These are phyloP conservation scores for Ustilago sp. DNA, from an alignment of 1,284 basidiomycete genomes.

Conservation along the genomic window DNA sequence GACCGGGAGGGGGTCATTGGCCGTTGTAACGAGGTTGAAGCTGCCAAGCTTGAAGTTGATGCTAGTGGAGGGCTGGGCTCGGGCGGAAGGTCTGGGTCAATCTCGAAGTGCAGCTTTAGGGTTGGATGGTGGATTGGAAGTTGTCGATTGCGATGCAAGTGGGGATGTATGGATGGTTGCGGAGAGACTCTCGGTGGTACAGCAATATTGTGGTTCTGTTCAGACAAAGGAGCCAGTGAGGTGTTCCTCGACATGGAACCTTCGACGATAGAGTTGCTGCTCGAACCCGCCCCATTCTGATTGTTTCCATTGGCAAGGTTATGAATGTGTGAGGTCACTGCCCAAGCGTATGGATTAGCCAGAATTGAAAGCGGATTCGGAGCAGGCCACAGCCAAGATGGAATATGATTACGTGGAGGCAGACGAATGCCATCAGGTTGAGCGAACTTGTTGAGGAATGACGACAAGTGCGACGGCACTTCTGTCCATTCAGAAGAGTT, in stretches of 20 bases:
- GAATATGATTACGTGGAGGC: conserved; percentile 54
- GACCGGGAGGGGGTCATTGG: conserved; percentile 31
- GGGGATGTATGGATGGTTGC: conserved; percentile 13
- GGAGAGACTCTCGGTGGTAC: conserved; percentile 5
- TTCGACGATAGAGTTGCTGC: not conserved
- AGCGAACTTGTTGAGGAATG: conserved; percentile 63
- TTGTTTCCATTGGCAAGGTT: conserved; percentile 7
- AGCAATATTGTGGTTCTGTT: conserved; percentile 2
- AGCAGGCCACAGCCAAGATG: conserved; percentile 58
- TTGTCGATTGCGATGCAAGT: conserved; percentile 24
- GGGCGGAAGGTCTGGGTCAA: conserved; percentile 44
- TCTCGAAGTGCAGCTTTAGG: conserved; percentile 60
- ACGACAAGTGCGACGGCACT: conserved; percentile 54
- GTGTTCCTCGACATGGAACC: conserved; percentile 7
- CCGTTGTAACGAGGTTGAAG: conserved; percentile 15
- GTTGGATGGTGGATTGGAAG: conserved; percentile 62
- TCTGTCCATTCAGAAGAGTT: conserved; percentile 52
- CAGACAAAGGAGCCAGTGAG: conserved; percentile 1
- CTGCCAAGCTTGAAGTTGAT: conserved; percentile 4
- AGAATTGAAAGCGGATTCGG: conserved; percentile 39
- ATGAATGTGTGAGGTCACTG: conserved; percentile 14
- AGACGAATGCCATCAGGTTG: conserved; percentile 61
- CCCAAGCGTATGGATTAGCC: conserved; percentile 44
- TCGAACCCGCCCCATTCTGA: conserved; percentile 10
- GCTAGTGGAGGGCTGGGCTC: conserved; percentile 12